Percentiles rank a stretch among this genome's conserved stretches.
These are phyloP conservation scores for Naganishia friedmannii DNA, from an alignment of 768 basidiomycete genomes.

Conservation along the genomic window DNA sequence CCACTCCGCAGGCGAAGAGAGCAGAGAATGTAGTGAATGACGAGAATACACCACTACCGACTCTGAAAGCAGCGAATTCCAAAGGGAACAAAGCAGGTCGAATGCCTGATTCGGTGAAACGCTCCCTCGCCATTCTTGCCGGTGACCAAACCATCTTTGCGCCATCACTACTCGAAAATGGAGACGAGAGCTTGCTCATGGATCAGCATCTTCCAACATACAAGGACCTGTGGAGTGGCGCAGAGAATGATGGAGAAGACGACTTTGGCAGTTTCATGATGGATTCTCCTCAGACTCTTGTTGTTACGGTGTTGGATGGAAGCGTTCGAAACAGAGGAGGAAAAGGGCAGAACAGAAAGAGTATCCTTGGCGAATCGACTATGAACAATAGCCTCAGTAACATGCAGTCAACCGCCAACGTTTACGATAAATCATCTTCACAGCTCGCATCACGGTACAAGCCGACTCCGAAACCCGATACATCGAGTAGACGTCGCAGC, in stretches of 20 bases:
- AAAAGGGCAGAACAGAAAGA: constrained; percentile 1
- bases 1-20: background rate
- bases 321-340: constrained; percentile 4
- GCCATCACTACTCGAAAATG: constrained; percentile 1
- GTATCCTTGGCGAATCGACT: constrained; percentile 15
- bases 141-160: constrained; percentile 23
- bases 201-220: constrained; percentile 8
- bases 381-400: no score
- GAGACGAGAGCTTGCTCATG: constrained; percentile 6
- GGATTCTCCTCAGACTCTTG: constrained; percentile 7
- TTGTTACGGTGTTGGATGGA: background rate
- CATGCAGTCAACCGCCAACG: background rate
- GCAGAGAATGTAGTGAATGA: background rate
- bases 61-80: background rate
- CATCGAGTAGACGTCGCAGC: constrained; percentile 10
- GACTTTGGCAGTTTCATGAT: constrained; percentile 16
- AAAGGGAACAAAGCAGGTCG: background rate
- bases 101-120: background rate
- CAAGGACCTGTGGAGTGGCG: constrained; percentile 14
- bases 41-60: constrained; percentile 3
- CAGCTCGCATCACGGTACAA: constrained; percentile 16
- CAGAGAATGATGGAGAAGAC: constrained; percentile 14
- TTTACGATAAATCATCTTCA: background rate
- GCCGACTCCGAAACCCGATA: constrained; percentile 23
- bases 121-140: background rate